Conservation (phyloP, 495 filamentous ascomycete species). For the Evansstolkia leycettana region DNA sequence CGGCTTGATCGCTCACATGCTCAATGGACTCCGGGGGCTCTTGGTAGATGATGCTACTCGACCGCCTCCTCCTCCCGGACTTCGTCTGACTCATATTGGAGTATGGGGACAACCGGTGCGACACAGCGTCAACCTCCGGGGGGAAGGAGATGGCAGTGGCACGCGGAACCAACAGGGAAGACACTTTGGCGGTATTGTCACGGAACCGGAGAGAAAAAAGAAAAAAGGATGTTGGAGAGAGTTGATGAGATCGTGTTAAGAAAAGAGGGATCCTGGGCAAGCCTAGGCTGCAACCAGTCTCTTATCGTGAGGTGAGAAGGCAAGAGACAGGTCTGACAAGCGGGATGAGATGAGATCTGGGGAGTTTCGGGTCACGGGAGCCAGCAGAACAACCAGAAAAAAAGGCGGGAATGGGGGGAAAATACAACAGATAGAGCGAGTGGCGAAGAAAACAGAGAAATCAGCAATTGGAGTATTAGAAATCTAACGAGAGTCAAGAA, state of each 20-base stretch:
- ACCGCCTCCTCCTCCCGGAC: slow-evolving; percentile 67
- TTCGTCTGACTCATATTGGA: slow-evolving; percentile 48
- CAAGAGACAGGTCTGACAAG: background rate
- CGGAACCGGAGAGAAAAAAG: slow-evolving; percentile 13
- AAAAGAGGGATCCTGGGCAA: no score
- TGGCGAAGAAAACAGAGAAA: background rate
- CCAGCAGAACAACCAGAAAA: background rate
- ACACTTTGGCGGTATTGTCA: slow-evolving; percentile 71
- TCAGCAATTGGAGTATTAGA: no score
- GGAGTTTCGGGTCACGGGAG: slow-evolving; percentile 18
- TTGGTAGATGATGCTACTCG: slow-evolving; percentile 92
- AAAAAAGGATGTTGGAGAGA: background rate
- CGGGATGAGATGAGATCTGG: slow-evolving; percentile 1
- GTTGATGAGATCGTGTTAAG: background rate
- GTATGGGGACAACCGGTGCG: slow-evolving; percentile 37
- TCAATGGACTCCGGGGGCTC: slow-evolving; percentile 90
- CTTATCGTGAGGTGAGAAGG: background rate
- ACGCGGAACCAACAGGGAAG: slow-evolving; percentile 66
- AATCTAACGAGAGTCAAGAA: no score
- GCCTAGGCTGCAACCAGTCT: no score
- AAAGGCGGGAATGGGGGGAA: background rate
- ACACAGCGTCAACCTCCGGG: slow-evolving; percentile 54
- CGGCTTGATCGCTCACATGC: slow-evolving; percentile 90
- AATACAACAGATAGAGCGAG: background rate
- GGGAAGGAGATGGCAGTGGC: slow-evolving; percentile 75